These are phyloP conservation scores for Ogataea nonfermentans DNA, from an alignment of 805 yeast genomes.

Conservation along the genomic window DNA sequence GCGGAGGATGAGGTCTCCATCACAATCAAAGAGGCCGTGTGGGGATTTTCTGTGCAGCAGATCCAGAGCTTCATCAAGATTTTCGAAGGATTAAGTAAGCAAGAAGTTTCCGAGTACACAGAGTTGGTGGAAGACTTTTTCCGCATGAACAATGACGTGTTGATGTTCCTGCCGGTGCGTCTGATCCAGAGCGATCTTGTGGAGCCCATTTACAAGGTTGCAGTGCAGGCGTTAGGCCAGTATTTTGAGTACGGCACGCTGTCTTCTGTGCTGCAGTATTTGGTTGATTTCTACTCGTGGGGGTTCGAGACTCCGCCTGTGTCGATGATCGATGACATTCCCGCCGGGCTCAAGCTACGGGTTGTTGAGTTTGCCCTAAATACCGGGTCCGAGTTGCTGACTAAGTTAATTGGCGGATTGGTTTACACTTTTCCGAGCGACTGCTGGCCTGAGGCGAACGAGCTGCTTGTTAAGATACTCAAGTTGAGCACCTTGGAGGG, in stretches of 20 bases:
- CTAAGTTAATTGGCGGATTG: conserved; percentile 60
- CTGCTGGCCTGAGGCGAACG: conserved; percentile 70
- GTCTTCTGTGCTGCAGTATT: conserved; percentile 64
- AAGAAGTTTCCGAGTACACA: conserved; percentile 38
- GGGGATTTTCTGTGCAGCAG: conserved; percentile 73
- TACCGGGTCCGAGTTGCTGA: conserved; percentile 57
- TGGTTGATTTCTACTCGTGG: conserved; percentile 83
- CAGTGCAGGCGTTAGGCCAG: conserved; percentile 48
- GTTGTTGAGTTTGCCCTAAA: conserved; percentile 46
- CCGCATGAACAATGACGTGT: conserved; percentile 71
- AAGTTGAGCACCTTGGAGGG: conserved; percentile 48
- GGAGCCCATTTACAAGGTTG: conserved; percentile 54
- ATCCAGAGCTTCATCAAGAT: conserved; percentile 53
- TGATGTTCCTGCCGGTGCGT: conserved; percentile 68
- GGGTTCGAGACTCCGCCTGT: conserved; percentile 80
- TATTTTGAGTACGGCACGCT: conserved; percentile 73
- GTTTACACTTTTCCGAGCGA: conserved; percentile 71
- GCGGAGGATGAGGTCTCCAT: conserved; percentile 40
- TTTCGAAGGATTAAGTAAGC: conserved; percentile 31
- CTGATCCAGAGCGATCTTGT: conserved; percentile 47
- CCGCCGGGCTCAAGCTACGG: conserved; percentile 46
- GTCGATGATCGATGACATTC: conserved; percentile 60
- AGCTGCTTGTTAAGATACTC: conserved; percentile 63
- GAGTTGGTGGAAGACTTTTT: conserved; percentile 86
- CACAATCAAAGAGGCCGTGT: conserved; percentile 57